Base-by-base conservation (phyloP, 768 basidiomycete species). In the Serendipita sp. region DNA sequence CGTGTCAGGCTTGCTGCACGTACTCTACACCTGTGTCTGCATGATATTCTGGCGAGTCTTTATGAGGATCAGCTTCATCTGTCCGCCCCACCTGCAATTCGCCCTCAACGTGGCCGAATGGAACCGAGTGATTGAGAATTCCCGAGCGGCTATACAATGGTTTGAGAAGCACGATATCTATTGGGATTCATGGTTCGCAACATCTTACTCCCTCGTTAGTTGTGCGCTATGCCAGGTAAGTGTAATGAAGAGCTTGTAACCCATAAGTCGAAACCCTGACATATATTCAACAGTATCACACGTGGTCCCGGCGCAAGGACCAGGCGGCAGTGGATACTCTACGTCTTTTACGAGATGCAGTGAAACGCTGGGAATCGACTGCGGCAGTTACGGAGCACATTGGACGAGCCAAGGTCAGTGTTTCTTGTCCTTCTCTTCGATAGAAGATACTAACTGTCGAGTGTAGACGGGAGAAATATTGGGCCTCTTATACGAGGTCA, bases 11-110 rank as follows among this genome's bases (percentile, higher is more conserved):
- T 76, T 96, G 62, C 77, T 99, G 24, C 93, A 96, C 72, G 73
- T 97, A 61, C 78, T 91, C 42, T 93, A 90, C 71, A 82, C 88
- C 31, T 91, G 89, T 69, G 84, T 97, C 45, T 86, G 84, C 67
- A 96, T 98, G 84, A 88, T 98, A 72, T 94, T 96, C 74, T 96
- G 91, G 85, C 86, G 95, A 58, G 92, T 96, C 33, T 98, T 97
- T 76, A 94, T 97, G 90, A 83, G 95, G 60, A 91, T 97, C 73
- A 92, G 90, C 63, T 98, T 96, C 75, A 80, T 84, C 20, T 88
- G 90, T 70, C 93, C 95, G 7, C 82, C 82, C 11, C 92, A 96
- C 69, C 81, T 95, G 69, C 93, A 88, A 70, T 92, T 95, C 68
- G 79, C 81, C 42, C 74, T 94, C 66, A 88, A 85, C 1, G 79